Base-by-base conservation (phyloP, 1,284 basidiomycete genomes). In the Ustilago tritici region DNA sequence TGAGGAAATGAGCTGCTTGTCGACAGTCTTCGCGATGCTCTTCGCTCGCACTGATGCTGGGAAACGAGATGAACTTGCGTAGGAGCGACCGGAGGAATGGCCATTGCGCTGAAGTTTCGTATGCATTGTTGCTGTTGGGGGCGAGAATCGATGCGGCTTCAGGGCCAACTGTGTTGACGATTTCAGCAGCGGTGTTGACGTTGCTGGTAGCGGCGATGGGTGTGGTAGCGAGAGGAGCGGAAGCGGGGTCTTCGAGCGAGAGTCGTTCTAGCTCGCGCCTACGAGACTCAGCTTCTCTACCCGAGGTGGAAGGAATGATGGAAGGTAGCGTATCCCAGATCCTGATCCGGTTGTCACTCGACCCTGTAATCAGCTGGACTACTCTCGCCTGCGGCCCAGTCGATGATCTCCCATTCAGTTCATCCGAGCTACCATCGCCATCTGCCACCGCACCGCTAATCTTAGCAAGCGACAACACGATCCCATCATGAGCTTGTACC, bases 1-100 rank as follows among this genome's bases (percentile, higher is more conserved):
- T 82, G 55, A 84, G 71, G 38, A 77, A 84, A 59, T 82, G 81
- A 1, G 83, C 83, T 4, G 80, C 79, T 63, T 84, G 83, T 12
- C 83, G 65, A 36, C 70, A 87, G 79, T 95, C 93, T 87, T 98
- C 96, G 32, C 91, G 89, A 82, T 92, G 90, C 2, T 88, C 86
- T 4, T 90, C 89, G 60, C 88, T 87, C 60, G 91, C 91, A 80
- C 93, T 94, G 60, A 98, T 90, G 61, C 94, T 95, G 2, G 92
- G 93, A 55, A 95, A 93, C 0, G 94, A 91, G 8, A 98, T 89
- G 73, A 99, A 94, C 82, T 93, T 93, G 3, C 92, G 91, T 3
- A 99, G 88, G 0, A 93, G 92, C 80, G 89, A 87, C 10, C 90
- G 87, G 82, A 90, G 87, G 9, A 88, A 85, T 58, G 88, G 88